Evolutionary conservation across 768 basidiomycete species (phyloP).

Genomic region (Leccinum sublutescens): DNA sequence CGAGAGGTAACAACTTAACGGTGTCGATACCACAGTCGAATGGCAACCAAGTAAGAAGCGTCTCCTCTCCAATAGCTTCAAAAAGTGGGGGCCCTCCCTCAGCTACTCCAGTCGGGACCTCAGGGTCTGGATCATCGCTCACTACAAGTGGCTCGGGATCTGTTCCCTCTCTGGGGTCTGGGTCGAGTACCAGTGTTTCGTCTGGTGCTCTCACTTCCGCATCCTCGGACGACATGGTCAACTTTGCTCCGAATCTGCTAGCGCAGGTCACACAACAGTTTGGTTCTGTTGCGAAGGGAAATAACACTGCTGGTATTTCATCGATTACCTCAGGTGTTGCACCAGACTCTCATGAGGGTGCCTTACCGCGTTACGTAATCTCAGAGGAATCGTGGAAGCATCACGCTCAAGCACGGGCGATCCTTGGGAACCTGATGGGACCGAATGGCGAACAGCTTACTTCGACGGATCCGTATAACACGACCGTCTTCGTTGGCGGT

Average conservation of each 20-base stretch:
- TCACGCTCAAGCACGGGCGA: slow-evolving; percentile 78
- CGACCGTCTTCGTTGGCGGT: slow-evolving; percentile 93
- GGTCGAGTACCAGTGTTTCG: slow-evolving; percentile 43
- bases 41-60: slow-evolving; percentile 54
- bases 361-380: slow-evolving; percentile 53
- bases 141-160: slow-evolving; percentile 48
- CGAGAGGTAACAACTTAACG: slow-evolving; percentile 41
- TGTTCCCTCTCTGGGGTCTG: slow-evolving; percentile 50
- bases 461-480: slow-evolving; percentile 93
- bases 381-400: slow-evolving; percentile 83
- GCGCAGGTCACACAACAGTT: slow-evolving; percentile 52
- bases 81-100: slow-evolving; percentile 24
- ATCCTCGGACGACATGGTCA: slow-evolving; percentile 54
- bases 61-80: slow-evolving; percentile 65
- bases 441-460: slow-evolving; percentile 85
- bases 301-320: slow-evolving; percentile 25
- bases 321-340: slow-evolving; percentile 36
- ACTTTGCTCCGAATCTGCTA: slow-evolving; percentile 44
- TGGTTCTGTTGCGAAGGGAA: slow-evolving; percentile 34
- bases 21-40: slow-evolving; percentile 50
- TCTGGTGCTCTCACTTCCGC: slow-evolving; percentile 50
- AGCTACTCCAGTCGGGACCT: slow-evolving; percentile 36
- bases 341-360: slow-evolving; percentile 43
- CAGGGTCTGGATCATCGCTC: slow-evolving; percentile 48
- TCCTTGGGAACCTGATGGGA: slow-evolving; percentile 79